Evolutionary conservation across 495 filamentous ascomycete species (phyloP).

Genomic region (Glarea lozoyensis): DNA sequence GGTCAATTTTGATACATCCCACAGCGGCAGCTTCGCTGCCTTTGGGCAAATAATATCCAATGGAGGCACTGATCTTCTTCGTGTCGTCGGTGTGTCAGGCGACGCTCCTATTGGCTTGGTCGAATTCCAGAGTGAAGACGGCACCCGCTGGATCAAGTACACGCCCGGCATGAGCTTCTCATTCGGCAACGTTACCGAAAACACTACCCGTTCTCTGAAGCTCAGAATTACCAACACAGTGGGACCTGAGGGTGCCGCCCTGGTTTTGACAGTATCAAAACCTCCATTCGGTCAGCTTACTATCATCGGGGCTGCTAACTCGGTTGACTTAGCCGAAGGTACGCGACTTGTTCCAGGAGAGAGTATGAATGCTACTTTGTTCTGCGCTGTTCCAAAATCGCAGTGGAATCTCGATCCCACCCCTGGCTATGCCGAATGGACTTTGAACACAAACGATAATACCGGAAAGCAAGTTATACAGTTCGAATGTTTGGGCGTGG

Average conservation of each 20-base stretch:
- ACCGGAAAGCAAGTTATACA: conserved; percentile 30
- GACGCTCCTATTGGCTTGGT: conserved; percentile 32
- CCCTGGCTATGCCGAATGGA: conserved; percentile 29
- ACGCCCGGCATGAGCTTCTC: conserved; percentile 25
- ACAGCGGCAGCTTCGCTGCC: conserved; percentile 31
- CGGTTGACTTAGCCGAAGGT: conserved; percentile 41
- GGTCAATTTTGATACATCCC: conserved; percentile 31
- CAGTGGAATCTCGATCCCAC: conserved; percentile 37
- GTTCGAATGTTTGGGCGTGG: conserved; percentile 28
- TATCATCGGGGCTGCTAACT: conserved; percentile 31
- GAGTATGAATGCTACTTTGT: conserved; percentile 31
- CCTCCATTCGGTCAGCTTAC: conserved; percentile 32
- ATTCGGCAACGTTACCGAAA: conserved; percentile 36
- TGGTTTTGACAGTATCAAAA: conserved; percentile 41
- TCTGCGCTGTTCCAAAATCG: conserved; percentile 35
- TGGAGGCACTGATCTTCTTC: conserved; percentile 30
- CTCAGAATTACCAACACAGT: conserved; percentile 36
- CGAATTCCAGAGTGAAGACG: conserved; percentile 37
- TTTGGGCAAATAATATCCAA: conserved; percentile 30
- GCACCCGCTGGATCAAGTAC: conserved; percentile 34
- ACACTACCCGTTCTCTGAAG: conserved; percentile 26
- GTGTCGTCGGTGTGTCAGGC: conserved; percentile 29
- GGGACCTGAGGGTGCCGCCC: conserved; percentile 21
- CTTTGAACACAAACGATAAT: conserved; percentile 34
- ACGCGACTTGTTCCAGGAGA: conserved; percentile 31